Conservation (phyloP, 2,329 filamentous ascomycete genomes). For the Coniochaeta prunicola region DNA sequence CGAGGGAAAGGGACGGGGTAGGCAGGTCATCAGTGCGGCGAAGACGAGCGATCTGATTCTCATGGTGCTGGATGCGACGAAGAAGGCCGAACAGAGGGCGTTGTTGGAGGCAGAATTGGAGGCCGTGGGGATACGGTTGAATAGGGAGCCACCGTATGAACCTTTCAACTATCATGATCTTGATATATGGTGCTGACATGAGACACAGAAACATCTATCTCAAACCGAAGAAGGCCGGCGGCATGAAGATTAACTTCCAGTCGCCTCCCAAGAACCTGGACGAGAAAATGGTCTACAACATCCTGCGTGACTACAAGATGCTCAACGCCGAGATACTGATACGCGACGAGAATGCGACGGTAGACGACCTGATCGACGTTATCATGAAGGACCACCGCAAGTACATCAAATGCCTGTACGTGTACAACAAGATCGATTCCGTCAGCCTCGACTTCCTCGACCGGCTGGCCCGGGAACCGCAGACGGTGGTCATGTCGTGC, state of each 20-base stretch:
- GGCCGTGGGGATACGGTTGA: conserved; percentile 88
- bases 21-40: conserved; percentile 94
- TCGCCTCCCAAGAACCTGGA: conserved; percentile 83
- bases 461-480: conserved; percentile 80
- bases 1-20: conserved; percentile 89
- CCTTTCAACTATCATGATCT: neutral
- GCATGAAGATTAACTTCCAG: conserved; percentile 98
- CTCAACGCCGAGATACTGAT: conserved; percentile 95
- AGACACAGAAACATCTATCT: conserved; percentile 81
- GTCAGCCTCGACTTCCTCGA: conserved; percentile 92
- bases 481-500: conserved; percentile 96
- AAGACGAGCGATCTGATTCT: conserved; percentile 97
- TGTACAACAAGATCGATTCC: conserved; percentile 99
- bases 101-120: conserved; percentile 88
- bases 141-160: conserved; percentile 78
- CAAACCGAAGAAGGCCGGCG: conserved; percentile 90
- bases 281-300: conserved; percentile 98
- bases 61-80: conserved; percentile 96
- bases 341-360: conserved; percentile 88
- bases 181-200: neutral
- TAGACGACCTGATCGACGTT: conserved; percentile 98
- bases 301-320: conserved; percentile 96
- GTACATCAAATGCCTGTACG: conserved; percentile 91
- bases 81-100: conserved; percentile 86
- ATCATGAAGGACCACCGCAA: conserved; percentile 99